A percentile compares a stretch with the other conserved stretches of the same genome.
Conservation (phyloP, 139 green algal genomes). For the Chlamydomonas incerta region DNA sequence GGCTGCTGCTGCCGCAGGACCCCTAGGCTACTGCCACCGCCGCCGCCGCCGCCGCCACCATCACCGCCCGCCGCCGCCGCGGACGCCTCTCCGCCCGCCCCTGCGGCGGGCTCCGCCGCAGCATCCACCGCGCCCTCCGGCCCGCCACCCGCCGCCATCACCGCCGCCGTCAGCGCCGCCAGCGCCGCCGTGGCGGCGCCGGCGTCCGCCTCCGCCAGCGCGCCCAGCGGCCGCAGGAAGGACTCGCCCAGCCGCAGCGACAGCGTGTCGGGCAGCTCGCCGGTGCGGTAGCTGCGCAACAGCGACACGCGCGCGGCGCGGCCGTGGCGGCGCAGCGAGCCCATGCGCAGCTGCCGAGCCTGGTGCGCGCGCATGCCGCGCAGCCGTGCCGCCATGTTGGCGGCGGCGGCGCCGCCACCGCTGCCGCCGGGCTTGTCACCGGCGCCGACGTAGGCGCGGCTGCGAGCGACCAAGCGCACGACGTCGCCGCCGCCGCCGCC, state of each 20-base stretch:
- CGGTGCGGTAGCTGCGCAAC: slow-evolving; percentile 21
- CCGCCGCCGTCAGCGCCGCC: slow-evolving; percentile 20
- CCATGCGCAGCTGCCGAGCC: background rate
- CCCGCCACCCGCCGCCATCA: background rate
- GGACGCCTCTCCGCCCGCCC: too few relatives aligned
- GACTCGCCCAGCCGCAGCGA: background rate
- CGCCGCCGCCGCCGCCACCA: background rate
- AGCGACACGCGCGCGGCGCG: background rate
- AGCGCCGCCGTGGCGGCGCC: slow-evolving; percentile 17
- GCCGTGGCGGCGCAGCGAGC: background rate
- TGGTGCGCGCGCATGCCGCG: background rate
- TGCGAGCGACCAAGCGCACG: background rate
- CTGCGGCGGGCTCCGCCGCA: background rate
- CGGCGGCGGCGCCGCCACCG: background rate
- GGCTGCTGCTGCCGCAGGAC: too few relatives aligned
- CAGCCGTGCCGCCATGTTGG: background rate
- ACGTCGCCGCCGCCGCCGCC: background rate
- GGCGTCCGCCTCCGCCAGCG: slow-evolving; percentile 1
- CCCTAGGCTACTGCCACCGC: too few relatives aligned
- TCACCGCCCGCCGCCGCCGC: background rate
- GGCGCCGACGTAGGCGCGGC: background rate
- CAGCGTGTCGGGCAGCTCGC: slow-evolving; percentile 22
- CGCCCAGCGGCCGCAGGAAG: slow-evolving; percentile 22
- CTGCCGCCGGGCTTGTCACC: background rate
- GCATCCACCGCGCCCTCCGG: background rate